Evolutionary conservation across 371 early-diverging fungal species (phyloP).

Genomic region (Mortierella sp.): DNA sequence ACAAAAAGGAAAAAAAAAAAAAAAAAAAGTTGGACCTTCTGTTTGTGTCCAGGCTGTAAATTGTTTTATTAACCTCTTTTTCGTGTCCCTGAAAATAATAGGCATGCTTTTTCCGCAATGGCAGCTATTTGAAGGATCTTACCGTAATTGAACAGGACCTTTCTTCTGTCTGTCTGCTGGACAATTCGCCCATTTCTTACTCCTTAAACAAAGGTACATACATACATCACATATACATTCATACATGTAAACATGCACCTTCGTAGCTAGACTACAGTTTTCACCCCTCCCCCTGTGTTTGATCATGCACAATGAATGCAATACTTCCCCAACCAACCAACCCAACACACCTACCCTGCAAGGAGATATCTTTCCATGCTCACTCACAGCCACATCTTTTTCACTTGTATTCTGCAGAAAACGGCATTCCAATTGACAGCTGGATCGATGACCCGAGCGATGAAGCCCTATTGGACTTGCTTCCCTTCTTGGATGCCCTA

Average conservation of each 20-base stretch:
- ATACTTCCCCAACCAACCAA: no score
- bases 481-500: constrained; percentile 89
- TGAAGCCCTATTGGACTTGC: constrained; percentile 84
- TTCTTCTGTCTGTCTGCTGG: constrained; percentile 89
- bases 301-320: no score
- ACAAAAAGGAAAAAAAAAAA: no score
- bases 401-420: constrained; percentile 63
- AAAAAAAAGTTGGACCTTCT: no score
- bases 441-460: constrained; percentile 88
- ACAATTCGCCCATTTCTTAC: constrained; percentile 92
- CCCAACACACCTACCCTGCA: no score
- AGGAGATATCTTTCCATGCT: not conserved
- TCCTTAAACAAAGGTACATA: constrained; percentile 82
- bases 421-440: constrained; percentile 86
- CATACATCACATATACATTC: not conserved
- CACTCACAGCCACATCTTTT: not conserved
- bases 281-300: no score
- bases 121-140: constrained; percentile 92
- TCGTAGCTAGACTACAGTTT: not conserved
- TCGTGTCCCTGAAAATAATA: constrained; percentile 25
- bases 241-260: not conserved
- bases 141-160: constrained; percentile 85
- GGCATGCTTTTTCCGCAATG: constrained; percentile 81
- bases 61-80: no score
- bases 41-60: no score